These are phyloP conservation scores for Anthoceros angustus DNA, from an alignment of 225 moss, liverwort and hornwort genomes.

Conservation along the genomic window DNA sequence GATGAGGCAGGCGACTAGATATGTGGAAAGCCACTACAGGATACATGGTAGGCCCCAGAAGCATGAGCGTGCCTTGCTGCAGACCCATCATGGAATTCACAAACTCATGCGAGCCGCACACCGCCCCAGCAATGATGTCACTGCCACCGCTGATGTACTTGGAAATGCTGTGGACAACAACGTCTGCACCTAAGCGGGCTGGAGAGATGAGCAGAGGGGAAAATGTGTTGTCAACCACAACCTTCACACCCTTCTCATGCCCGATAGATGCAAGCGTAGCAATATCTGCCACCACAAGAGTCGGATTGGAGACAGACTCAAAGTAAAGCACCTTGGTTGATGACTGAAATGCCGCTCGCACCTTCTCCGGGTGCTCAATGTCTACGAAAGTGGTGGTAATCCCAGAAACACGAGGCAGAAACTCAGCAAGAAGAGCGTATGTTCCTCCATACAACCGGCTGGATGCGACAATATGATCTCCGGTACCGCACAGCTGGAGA, in stretches of 20 bases:
- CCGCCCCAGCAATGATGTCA: slow-evolving; percentile 51
- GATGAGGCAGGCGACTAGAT: slow-evolving; percentile 35
- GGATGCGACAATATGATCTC: slow-evolving; percentile 46
- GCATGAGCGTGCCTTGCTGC: slow-evolving; percentile 46
- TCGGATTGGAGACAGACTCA: slow-evolving; percentile 51
- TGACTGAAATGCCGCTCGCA: slow-evolving; percentile 26
- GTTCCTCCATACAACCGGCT: slow-evolving; percentile 53
- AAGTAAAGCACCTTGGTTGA: slow-evolving; percentile 46
- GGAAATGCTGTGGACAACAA: slow-evolving; percentile 47
- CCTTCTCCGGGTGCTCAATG: slow-evolving; percentile 18
- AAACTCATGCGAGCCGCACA: slow-evolving; percentile 34
- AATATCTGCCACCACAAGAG: slow-evolving; percentile 42
- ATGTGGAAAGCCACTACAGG: slow-evolving; percentile 45
- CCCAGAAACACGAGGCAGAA: slow-evolving; percentile 40
- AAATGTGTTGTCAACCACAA: slow-evolving; percentile 54
- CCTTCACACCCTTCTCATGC: slow-evolving; percentile 26
- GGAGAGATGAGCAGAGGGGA: slow-evolving; percentile 45
- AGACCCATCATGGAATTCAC: slow-evolving; percentile 52
- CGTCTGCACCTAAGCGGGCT: slow-evolving; percentile 41
- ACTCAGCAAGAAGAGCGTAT: slow-evolving; percentile 36
- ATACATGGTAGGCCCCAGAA: slow-evolving; percentile 51
- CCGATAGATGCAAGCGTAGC: slow-evolving; percentile 36
- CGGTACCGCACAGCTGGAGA: slow-evolving; percentile 48
- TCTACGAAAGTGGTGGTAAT: slow-evolving; percentile 46
- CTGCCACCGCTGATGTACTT: slow-evolving; percentile 50